Evolutionary conservation across 768 basidiomycete genomes (phyloP).

Genomic region (Russula abietina): DNA sequence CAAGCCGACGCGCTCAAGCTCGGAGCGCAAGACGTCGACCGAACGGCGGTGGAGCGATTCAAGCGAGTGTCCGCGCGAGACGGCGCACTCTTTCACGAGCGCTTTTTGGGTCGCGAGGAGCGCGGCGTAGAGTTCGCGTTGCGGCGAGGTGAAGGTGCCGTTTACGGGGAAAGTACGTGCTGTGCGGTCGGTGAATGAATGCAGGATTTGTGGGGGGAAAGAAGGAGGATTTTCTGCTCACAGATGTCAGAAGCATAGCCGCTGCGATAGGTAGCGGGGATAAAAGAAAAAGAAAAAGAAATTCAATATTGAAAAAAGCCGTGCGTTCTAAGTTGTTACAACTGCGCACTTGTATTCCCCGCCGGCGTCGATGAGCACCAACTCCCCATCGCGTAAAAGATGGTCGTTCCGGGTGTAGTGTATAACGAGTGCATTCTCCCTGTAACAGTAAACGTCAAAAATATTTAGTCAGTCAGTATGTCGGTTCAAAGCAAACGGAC

Average conservation of each 20-base stretch:
- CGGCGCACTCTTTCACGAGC: slow-evolving; percentile 56
- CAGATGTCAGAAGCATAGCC: slow-evolving; percentile 96
- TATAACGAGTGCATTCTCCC: slow-evolving; percentile 83
- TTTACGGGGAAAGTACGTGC: slow-evolving; percentile 86
- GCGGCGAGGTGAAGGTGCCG: slow-evolving; percentile 71
- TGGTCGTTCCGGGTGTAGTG: slow-evolving; percentile 95
- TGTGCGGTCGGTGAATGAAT: slow-evolving; percentile 28
- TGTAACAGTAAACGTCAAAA: slow-evolving; percentile 28
- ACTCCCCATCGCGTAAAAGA: slow-evolving; percentile 58
- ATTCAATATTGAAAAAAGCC: not conserved
- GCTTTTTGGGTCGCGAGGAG: slow-evolving; percentile 68
- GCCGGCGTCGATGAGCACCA: slow-evolving; percentile 85
- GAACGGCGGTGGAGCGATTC: slow-evolving; percentile 75
- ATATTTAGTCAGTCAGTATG: not conserved
- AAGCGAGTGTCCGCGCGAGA: slow-evolving; percentile 50
- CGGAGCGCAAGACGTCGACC: slow-evolving; percentile 56
- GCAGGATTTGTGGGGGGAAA: not conserved
- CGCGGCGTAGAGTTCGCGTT: slow-evolving; percentile 79
- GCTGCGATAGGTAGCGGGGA: slow-evolving; percentile 40
- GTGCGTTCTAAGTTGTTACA: not conserved
- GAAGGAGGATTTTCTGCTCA: slow-evolving; percentile 33
- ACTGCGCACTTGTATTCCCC: slow-evolving; percentile 78
- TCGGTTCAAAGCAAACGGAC: not conserved
- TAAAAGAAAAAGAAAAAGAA: no score
- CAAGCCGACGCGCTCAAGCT: slow-evolving; percentile 70